Conservation (phyloP, 2,329 filamentous ascomycete genomes). For the Xylariaceae sp. region DNA sequence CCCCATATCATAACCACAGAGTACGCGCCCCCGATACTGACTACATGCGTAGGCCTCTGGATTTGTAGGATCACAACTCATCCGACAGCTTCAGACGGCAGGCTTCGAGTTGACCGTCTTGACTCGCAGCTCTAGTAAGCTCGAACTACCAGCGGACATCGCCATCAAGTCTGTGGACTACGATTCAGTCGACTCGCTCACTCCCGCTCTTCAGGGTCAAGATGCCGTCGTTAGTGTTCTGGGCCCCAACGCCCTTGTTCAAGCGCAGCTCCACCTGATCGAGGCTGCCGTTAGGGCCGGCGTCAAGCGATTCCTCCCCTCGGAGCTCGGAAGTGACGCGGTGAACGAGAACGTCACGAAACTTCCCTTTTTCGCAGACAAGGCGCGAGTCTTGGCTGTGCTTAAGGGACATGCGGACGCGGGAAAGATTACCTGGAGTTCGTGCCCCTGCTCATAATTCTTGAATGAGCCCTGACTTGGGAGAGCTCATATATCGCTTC, state of each 20-base stretch:
- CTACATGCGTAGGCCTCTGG: not conserved
- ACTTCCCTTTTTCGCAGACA: conserved; percentile 45
- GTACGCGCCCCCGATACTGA: too few relatives aligned
- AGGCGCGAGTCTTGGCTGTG: conserved; percentile 34
- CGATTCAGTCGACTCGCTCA: conserved; percentile 39
- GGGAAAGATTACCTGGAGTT: conserved; percentile 9
- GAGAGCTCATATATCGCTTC: too few relatives aligned
- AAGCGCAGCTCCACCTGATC: not conserved
- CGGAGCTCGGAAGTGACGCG: conserved; percentile 43
- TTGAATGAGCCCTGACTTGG: too few relatives aligned
- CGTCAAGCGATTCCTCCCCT: conserved; percentile 52
- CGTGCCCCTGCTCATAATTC: too few relatives aligned
- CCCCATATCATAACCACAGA: too few relatives aligned
- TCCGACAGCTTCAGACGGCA: conserved; percentile 28
- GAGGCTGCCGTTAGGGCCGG: conserved; percentile 22
- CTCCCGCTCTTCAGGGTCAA: conserved; percentile 41
- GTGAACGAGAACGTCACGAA: conserved; percentile 26
- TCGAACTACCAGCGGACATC: conserved; percentile 27
- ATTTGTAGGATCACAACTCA: not conserved
- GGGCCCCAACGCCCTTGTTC: not conserved
- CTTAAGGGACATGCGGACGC: conserved; percentile 32
- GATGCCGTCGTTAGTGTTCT: conserved; percentile 34
- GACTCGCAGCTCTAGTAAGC: conserved; percentile 37
- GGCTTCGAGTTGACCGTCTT: conserved; percentile 48
- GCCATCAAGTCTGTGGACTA: conserved; percentile 41